A percentile compares a stretch with the other conserved stretches of the same genome.
Conservation (phyloP, 1,284 basidiomycete species). For the Ceratobasidium sp. region DNA sequence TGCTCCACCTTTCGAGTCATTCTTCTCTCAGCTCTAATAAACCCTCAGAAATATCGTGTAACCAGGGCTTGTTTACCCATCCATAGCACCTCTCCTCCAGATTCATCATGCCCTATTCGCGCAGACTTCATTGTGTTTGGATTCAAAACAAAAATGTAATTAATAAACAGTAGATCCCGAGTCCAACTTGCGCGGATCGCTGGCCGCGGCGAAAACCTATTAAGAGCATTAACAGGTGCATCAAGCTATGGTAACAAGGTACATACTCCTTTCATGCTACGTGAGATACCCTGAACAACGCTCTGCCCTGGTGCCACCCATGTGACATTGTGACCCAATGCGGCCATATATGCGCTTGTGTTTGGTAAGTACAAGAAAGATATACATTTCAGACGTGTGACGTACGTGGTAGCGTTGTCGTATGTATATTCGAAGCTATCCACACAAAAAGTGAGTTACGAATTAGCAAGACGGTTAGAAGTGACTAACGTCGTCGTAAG, state of each 20-base stretch:
- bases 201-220: slow-evolving; percentile 25
- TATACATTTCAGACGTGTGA: neutral
- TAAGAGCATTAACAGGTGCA: neutral
- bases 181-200: slow-evolving; percentile 27
- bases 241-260: neutral
- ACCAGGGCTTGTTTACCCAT: too few relatives aligned
- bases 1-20: too few relatives aligned
- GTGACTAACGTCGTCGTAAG: slow-evolving; percentile 31
- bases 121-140: neutral
- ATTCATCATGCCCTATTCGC: too few relatives aligned
- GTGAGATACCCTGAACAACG: slow-evolving; percentile 18
- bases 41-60: too few relatives aligned
- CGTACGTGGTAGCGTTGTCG: slow-evolving; percentile 30
- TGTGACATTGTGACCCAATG: slow-evolving; percentile 33
- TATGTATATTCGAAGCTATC: slow-evolving; percentile 26
- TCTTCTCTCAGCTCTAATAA: too few relatives aligned
- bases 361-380: neutral
- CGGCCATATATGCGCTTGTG: slow-evolving; percentile 32
- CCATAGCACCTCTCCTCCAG: too few relatives aligned
- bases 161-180: slow-evolving; percentile 18
- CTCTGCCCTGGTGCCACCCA: slow-evolving; percentile 38
- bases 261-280: neutral
- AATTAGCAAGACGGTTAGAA: too few relatives aligned
- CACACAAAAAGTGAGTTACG: neutral
- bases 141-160: neutral